These are phyloP conservation scores for Marchantia polymorpha DNA, from an alignment of 225 moss, liverwort and hornwort species.

Conservation along the genomic window DNA sequence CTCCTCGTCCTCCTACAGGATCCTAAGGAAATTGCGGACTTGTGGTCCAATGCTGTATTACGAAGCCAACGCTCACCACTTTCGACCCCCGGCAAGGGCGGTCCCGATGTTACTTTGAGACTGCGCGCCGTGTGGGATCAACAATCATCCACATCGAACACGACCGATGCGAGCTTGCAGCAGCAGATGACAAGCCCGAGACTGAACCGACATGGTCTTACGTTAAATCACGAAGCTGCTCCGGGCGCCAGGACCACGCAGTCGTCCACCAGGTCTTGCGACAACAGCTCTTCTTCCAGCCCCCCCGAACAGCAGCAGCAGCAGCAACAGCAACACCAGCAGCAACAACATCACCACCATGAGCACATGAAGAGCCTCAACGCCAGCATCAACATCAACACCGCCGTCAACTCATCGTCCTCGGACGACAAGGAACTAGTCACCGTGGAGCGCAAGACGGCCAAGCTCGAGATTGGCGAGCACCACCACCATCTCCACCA, in stretches of 20 bases:
- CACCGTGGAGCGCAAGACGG: slow-evolving; percentile 65
- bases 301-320: slow-evolving; percentile 2
- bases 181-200: slow-evolving; percentile 45
- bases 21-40: slow-evolving; percentile 40
- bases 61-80: slow-evolving; percentile 41
- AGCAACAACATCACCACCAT: neutral
- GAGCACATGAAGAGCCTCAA: neutral
- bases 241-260: neutral
- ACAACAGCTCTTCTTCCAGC: slow-evolving; percentile 10
- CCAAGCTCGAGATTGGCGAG: slow-evolving; percentile 61
- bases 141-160: slow-evolving; percentile 30
- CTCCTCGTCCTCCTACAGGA: slow-evolving; percentile 29
- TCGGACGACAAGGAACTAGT: slow-evolving; percentile 26
- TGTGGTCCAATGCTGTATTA: slow-evolving; percentile 41
- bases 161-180: slow-evolving; percentile 14
- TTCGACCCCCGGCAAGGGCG: slow-evolving; percentile 31
- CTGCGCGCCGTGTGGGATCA: slow-evolving; percentile 41
- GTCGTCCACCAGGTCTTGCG: slow-evolving; percentile 8
- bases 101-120: slow-evolving; percentile 47
- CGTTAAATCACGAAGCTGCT: slow-evolving; percentile 24
- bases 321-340: neutral
- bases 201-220: slow-evolving; percentile 23
- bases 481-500: slow-evolving; percentile 10
- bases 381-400: neutral
- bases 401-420: neutral